phyloP scores from a whole-genome alignment of 192 early-diverging fungal species.

The Coemansia erecta region DNA sequence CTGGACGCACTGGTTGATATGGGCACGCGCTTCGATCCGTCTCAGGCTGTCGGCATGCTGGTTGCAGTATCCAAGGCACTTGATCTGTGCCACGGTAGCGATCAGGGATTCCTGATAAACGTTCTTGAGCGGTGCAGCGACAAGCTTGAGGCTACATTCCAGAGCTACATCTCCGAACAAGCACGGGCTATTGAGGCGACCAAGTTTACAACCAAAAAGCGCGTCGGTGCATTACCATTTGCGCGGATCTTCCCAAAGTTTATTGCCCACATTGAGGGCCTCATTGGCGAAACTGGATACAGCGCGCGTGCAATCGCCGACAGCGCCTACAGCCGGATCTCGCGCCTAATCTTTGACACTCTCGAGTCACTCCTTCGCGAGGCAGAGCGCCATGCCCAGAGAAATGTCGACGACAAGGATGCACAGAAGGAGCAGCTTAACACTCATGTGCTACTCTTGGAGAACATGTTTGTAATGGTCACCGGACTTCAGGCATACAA shows the following conservation, averaged over 20 bases:
- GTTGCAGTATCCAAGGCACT: constrained; percentile 69
- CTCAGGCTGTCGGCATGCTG: constrained; percentile 83
- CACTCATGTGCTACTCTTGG: constrained; percentile 80
- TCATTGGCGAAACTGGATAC: constrained; percentile 56
- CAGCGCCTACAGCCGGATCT: constrained; percentile 77
- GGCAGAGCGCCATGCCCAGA: constrained; percentile 57
- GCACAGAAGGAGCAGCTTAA: constrained; percentile 79
- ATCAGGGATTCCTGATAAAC: constrained; percentile 67
- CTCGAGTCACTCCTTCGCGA: constrained; percentile 79
- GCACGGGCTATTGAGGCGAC: constrained; percentile 87
- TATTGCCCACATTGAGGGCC: constrained; percentile 66
- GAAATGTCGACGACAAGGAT: constrained; percentile 77
- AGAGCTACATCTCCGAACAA: constrained; percentile 85
- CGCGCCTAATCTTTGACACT: constrained; percentile 82
- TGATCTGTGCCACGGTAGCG: constrained; percentile 66
- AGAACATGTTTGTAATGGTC: constrained; percentile 95
- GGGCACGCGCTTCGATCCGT: constrained; percentile 69
- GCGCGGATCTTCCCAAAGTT: constrained; percentile 87
- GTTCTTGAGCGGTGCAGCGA: constrained; percentile 67
- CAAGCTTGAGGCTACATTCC: constrained; percentile 69
- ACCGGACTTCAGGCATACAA: constrained; percentile 74
- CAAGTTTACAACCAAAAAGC: constrained; percentile 81
- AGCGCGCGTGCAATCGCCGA: constrained; percentile 71
- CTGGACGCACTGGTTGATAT: constrained; percentile 72
- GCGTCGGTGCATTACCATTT: constrained; percentile 86